Evolutionary conservation across 192 early-diverging fungal species (phyloP).

Genomic region (Chytriomyces hyalinus): DNA sequence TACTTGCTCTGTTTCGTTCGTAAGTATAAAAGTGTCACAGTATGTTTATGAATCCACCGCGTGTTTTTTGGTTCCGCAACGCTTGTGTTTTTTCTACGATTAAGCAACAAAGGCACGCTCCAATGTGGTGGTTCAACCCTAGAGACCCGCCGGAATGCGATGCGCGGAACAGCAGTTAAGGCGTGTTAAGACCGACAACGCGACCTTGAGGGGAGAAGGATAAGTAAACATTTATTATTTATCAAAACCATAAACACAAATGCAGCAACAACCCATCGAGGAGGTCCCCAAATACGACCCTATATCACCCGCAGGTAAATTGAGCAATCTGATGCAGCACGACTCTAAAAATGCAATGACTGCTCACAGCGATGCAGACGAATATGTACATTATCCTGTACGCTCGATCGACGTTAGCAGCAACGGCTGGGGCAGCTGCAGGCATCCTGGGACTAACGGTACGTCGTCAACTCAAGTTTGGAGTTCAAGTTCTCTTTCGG

Average conservation of each 20-base stretch:
- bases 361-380: constrained; percentile 41
- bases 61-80: too few relatives aligned
- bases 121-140: neutral
- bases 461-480: constrained; percentile 22
- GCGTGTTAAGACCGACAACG: neutral
- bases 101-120: neutral
- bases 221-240: neutral
- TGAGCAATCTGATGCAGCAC: neutral
- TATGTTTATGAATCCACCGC: too few relatives aligned
- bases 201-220: neutral
- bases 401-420: constrained; percentile 67
- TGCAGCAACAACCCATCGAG: constrained; percentile 3
- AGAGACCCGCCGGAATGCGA: neutral
- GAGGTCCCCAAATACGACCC: constrained; percentile 24
- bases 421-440: constrained; percentile 75
- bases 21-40: too few relatives aligned
- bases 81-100: neutral
- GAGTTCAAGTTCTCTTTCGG: too few relatives aligned
- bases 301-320: constrained; percentile 19
- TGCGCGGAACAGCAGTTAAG: neutral
- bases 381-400: constrained; percentile 66
- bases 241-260: neutral
- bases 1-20: too few relatives aligned
- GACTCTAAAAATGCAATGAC: neutral
- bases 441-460: constrained; percentile 83